Evolutionary conservation across 768 basidiomycete species (phyloP), one percentile per base, ranked within the genome.

Genomic region (Naganishia randhawae): DNA sequence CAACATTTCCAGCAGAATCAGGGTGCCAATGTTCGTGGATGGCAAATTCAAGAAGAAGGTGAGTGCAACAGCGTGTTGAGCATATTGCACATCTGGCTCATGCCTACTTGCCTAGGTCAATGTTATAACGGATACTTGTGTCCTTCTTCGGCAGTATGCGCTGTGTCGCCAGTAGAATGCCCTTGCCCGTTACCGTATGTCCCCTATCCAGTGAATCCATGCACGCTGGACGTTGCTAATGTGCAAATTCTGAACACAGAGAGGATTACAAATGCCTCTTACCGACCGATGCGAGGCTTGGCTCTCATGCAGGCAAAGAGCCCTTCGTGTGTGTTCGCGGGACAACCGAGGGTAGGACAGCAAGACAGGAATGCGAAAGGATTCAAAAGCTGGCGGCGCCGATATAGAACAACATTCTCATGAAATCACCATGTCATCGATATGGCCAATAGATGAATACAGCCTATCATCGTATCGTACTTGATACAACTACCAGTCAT

Each of bases 21-120:
- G 2, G 57, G 37, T 27, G 57, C 57, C 11, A 61, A 61, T 42
- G 57, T 61, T 41, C 57, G 57, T 6, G 57, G 57, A 7, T 61
- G 57, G 57, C 57, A 61, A 39, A 61, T 61, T 16, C 57, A 61
- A 25, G 57, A 61, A 10, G 57, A 61, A 41, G 57, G 57, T 61
- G 57, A 61, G 57, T 41, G 25, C n/a, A 33, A 52, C 19, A 19
- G 17, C 14, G 29, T 11, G 9, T 3, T 13, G 5, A 29, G 29
- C 4, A 33, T 29, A 5, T 2, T 33, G 32, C n/a, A 35, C 31
- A 19, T 37, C 9, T 22, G 13, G 54, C 27, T 22, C 3, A 9
- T 25, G n/a, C 16, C 33, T 11, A 22, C 45, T 48, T 22, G 45
- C 14, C 11, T 48, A 61, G 57, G 37, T 19, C 57, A 61, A 61